Evolutionary conservation across 2,329 filamentous ascomycete species (phyloP), one percentile per base, ranked within the genome.

Genomic region (Fusarium bactridioides): DNA sequence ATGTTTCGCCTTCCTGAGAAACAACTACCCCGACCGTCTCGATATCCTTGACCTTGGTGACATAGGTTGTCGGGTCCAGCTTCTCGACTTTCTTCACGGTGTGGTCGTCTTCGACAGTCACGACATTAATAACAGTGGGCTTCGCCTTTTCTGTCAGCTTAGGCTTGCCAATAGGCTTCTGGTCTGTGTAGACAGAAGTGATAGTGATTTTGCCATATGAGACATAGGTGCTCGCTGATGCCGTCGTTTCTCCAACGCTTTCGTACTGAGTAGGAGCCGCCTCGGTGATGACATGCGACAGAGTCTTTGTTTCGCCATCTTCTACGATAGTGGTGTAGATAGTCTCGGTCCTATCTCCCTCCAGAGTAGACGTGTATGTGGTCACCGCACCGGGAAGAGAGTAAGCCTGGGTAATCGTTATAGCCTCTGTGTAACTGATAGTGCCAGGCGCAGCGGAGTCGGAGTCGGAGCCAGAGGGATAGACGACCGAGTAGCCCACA

Each of bases 121-220:
- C 72, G 3, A 77, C 61, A 25, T 77, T 54, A n/a, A 77, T 58
- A 29, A 77, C 69, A 3, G 71, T 64, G 3, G 69, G 73, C 19
- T 76, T 63, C 3, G 74, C 71, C 27, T 76, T 74, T 27, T 61
- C 54, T 6, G 56, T 61, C 19, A 64, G 60, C 25, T 65, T 70
- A 16, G 45, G 45, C 8, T 61, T 56, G 10, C 25, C 43, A 29
- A 62, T 58, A 5, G 69, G 67, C 41, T 61, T 68, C 44, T 69
- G 63, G 6, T 72, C 62, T 8, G 75, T 77, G 23, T 71, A 75
- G 8, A 71, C 57, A 23, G 72, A 74, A 1, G 74, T 77, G n/a
- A 77, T 72, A 2, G 76, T 77, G 44, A 76, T 73, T 55, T 66
- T 66, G 4, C 75, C 76, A 21, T 76, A 72, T 15, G 66, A 70